Evolutionary conservation across 2,329 filamentous ascomycete genomes (phyloP).

Genomic region (Cladophialophora immunda): DNA sequence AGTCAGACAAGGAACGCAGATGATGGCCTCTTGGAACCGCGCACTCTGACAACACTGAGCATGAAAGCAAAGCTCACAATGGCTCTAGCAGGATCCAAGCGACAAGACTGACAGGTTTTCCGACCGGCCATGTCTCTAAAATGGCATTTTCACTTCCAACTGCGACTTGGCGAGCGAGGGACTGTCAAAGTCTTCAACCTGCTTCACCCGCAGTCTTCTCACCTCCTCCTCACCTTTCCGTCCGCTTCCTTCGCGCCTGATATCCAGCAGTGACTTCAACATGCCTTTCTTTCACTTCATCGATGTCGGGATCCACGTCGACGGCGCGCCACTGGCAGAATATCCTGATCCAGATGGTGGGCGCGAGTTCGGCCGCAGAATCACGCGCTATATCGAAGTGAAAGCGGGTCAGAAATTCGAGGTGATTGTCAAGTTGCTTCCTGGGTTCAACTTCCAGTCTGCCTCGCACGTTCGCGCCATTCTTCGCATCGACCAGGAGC

Average conservation of each 20-base stretch:
- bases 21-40: background rate
- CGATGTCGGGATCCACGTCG: slow-evolving; percentile 22
- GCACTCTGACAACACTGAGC: background rate
- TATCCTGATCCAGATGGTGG: slow-evolving; percentile 17
- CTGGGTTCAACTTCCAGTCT: slow-evolving; percentile 20
- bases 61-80: background rate
- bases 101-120: background rate
- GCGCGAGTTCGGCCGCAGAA: background rate
- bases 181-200: background rate
- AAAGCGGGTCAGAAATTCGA: slow-evolving; percentile 23
- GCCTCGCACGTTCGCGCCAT: slow-evolving; percentile 1
- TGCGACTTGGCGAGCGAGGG: background rate
- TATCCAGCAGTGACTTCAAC: background rate
- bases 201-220: background rate
- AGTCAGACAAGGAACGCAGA: background rate
- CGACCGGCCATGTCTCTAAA: background rate
- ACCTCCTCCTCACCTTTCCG: background rate
- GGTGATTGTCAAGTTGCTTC: slow-evolving; percentile 10
- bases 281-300: slow-evolving; percentile 27
- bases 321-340: slow-evolving; percentile 24
- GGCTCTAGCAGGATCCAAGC: background rate
- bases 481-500: slow-evolving; percentile 6
- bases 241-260: background rate
- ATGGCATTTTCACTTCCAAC: background rate
- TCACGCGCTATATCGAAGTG: slow-evolving; percentile 19